phyloP scores from a whole-genome alignment of 2,329 filamentous ascomycete genomes.

The Diaporthe longicolla region DNA sequence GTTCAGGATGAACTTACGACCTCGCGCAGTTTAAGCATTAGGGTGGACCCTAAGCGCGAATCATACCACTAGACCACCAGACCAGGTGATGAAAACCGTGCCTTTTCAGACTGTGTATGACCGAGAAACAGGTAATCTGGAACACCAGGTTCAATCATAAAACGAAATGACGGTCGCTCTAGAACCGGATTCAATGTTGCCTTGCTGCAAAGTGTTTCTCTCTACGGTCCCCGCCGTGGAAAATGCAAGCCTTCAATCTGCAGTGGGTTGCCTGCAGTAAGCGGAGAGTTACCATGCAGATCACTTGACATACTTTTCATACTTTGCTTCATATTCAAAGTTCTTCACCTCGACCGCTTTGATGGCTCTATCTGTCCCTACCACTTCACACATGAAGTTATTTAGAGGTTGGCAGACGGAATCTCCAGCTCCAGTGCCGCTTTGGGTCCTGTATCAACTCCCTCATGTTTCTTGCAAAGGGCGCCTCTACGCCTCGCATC shows the following conservation, averaged over 20 bases:
- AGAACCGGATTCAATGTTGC: not conserved
- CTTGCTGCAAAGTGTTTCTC: no score
- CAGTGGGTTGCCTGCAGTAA: not conserved
- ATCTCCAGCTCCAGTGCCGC: conserved; percentile 28
- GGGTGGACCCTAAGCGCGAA: conserved; percentile 16
- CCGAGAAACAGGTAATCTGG: not conserved
- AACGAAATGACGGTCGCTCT: not conserved
- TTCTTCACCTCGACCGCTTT: no score
- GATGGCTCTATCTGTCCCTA: no score
- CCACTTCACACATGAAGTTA: not conserved
- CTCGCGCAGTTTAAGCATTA: conserved; percentile 21
- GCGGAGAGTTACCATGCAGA: no score
- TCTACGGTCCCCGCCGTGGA: not conserved
- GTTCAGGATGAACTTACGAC: not conserved
- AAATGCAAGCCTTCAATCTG: not conserved
- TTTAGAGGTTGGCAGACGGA: not conserved
- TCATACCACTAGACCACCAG: conserved; percentile 25
- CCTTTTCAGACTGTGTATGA: no score
- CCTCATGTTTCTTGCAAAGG: conserved; percentile 32
- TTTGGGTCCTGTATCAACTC: conserved; percentile 21
- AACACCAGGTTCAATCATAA: not conserved
- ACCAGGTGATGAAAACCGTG: not conserved
- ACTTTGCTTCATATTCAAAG: not conserved
- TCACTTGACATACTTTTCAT: not conserved
- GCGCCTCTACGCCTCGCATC: conserved; percentile 25